A percentile compares a stretch with the other conserved stretches of the same genome.
Conservation (phyloP, 1,139 yeast species). For the Sporopachydermia cereana region DNA sequence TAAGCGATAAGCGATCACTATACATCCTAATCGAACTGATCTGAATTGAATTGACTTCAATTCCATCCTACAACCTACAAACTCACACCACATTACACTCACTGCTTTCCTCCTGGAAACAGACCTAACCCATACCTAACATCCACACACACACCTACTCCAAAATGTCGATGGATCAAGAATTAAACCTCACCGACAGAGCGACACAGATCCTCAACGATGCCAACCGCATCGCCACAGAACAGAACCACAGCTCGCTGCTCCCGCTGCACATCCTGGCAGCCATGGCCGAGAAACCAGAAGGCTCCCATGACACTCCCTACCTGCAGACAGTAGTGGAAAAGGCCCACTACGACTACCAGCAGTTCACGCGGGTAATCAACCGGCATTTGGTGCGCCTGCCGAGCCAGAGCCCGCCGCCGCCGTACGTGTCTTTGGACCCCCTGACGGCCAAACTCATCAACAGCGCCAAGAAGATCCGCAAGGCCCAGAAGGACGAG, state of each 20-base stretch:
- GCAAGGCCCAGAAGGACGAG: constrained; percentile 79
- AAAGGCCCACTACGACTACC: constrained; percentile 84
- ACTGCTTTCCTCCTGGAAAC: background rate
- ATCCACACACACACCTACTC: constrained; percentile 7
- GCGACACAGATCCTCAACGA: constrained; percentile 71
- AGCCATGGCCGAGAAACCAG: constrained; percentile 73
- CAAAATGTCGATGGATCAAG: constrained; percentile 31
- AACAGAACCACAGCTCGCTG: constrained; percentile 73
- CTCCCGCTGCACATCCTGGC: constrained; percentile 83
- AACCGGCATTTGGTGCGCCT: constrained; percentile 72
- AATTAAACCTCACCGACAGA: constrained; percentile 83
- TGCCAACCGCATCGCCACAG: constrained; percentile 75
- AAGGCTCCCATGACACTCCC: constrained; percentile 41
- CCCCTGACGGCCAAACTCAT: constrained; percentile 62
- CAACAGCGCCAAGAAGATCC: constrained; percentile 59
- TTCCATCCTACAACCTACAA: background rate
- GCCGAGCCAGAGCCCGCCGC: constrained; percentile 85
- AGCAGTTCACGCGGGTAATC: constrained; percentile 62
- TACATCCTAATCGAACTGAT: background rate
- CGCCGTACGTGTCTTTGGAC: constrained; percentile 59
- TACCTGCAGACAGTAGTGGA: constrained; percentile 80
- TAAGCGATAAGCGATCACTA: background rate
- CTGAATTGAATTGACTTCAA: background rate
- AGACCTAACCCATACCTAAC: background rate
- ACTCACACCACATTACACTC: background rate